A percentile compares a stretch with the other conserved stretches of the same genome.
Evolutionary conservation across 345 rosid genomes (phyloP).

Genomic region (Arabis hirsuta): DNA sequence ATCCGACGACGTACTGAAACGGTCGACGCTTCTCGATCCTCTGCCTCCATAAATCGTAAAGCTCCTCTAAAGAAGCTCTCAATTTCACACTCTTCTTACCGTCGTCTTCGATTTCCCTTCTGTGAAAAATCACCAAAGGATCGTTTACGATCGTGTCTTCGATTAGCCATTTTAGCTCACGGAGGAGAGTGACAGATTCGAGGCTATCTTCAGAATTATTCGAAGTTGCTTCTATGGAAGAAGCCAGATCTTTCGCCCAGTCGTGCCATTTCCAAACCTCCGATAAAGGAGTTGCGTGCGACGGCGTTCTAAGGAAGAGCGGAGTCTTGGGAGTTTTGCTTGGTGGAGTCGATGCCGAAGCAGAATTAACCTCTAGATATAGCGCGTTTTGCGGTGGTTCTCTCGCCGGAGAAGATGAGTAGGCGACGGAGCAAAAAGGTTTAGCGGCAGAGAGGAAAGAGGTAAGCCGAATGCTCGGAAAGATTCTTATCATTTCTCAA

Average conservation of each 20-base stretch:
- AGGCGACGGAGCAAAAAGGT: slow-evolving; percentile 31
- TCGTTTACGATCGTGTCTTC: slow-evolving; percentile 66
- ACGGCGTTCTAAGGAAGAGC: slow-evolving; percentile 60
- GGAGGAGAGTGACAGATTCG: slow-evolving; percentile 56
- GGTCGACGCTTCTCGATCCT: slow-evolving; percentile 87
- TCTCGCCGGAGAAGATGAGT: slow-evolving; percentile 42
- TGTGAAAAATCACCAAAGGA: slow-evolving; percentile 38
- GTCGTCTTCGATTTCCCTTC: not conserved
- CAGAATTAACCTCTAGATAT: not conserved
- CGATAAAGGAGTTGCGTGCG: slow-evolving; percentile 48
- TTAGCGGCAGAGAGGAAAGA: slow-evolving; percentile 36
- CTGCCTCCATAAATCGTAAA: slow-evolving; percentile 72
- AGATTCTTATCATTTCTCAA: slow-evolving; percentile 43
- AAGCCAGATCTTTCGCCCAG: slow-evolving; percentile 73
- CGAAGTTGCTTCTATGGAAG: slow-evolving; percentile 63
- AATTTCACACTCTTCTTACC: slow-evolving; percentile 39
- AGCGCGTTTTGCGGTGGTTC: slow-evolving; percentile 19
- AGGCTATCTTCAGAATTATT: slow-evolving; percentile 59
- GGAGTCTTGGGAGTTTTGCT: slow-evolving; percentile 53
- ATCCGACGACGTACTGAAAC: slow-evolving; percentile 87
- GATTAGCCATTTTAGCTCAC: slow-evolving; percentile 87
- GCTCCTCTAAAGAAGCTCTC: slow-evolving; percentile 58
- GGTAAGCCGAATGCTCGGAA: slow-evolving; percentile 33
- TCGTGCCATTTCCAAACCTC: slow-evolving; percentile 70
- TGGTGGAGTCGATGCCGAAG: not conserved